Conservation (phyloP, 805 yeast species). For the Candida saitoana region DNA sequence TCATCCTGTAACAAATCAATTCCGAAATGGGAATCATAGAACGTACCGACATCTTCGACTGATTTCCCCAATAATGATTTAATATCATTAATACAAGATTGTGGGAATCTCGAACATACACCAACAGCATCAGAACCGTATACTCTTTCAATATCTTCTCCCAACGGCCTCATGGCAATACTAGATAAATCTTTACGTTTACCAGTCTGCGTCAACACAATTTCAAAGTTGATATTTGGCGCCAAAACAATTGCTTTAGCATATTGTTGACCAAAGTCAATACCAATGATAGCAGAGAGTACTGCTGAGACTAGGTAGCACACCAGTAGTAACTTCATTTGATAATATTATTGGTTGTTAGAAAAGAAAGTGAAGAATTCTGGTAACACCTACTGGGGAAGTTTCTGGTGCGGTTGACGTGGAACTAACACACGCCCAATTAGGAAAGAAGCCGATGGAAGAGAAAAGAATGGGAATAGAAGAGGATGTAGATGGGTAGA, state of each 20-base stretch:
- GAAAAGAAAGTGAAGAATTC: background rate
- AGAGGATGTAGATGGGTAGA: too few relatives aligned
- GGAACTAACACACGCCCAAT: too few relatives aligned
- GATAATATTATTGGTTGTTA: background rate
- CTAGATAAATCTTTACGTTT: slow-evolving; percentile 61
- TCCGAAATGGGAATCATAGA: slow-evolving; percentile 58
- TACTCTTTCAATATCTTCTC: slow-evolving; percentile 57
- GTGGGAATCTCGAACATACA: slow-evolving; percentile 70
- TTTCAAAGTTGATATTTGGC: slow-evolving; percentile 84
- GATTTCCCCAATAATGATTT: slow-evolving; percentile 71
- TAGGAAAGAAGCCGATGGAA: background rate
- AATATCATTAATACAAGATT: slow-evolving; percentile 57
- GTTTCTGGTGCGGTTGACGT: background rate
- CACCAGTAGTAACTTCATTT: slow-evolving; percentile 10
- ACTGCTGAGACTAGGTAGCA: slow-evolving; percentile 15
- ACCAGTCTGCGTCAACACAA: slow-evolving; percentile 84
- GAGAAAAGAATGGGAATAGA: too few relatives aligned
- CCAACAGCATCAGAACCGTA: slow-evolving; percentile 76
- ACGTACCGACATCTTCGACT: slow-evolving; percentile 47
- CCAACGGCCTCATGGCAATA: background rate
- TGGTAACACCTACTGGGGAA: background rate
- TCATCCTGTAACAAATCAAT: slow-evolving; percentile 38
- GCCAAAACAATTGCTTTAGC: slow-evolving; percentile 87
- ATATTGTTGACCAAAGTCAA: slow-evolving; percentile 85
- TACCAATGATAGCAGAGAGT: slow-evolving; percentile 70